Conservation (phyloP, 2,329 filamentous ascomycete genomes). For the Cadophora sp. region DNA sequence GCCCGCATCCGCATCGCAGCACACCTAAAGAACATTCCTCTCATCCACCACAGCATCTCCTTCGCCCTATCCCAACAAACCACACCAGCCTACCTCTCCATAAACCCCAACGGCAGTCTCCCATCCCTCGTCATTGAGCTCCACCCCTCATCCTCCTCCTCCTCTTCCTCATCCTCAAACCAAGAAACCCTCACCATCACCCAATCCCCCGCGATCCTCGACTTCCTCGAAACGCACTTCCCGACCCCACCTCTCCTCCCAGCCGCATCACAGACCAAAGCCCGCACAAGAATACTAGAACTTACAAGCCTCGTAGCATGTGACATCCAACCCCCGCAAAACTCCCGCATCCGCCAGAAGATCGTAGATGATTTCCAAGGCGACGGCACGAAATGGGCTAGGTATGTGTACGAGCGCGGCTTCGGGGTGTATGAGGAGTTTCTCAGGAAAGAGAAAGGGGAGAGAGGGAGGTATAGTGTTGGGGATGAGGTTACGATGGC, state of each 20-base stretch:
- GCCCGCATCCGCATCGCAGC: slow-evolving; percentile 27
- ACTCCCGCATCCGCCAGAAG: slow-evolving; percentile 19
- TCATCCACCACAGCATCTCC: slow-evolving; percentile 26
- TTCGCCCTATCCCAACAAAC: slow-evolving; percentile 11
- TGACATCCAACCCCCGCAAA: slow-evolving; percentile 29
- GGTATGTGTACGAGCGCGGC: slow-evolving; percentile 25
- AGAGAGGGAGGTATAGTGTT: slow-evolving; percentile 58
- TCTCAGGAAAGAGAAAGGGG: slow-evolving; percentile 12
- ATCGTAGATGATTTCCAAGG: slow-evolving; percentile 24
- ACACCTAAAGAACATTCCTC: slow-evolving; percentile 25
- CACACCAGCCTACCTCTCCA: slow-evolving; percentile 19
- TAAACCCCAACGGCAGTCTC: slow-evolving; percentile 29
- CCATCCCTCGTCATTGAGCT: slow-evolving; percentile 25
- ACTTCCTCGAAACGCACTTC: slow-evolving; percentile 29
- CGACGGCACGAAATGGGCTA: slow-evolving; percentile 23
- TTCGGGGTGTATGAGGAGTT: slow-evolving; percentile 28
- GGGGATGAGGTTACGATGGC: slow-evolving; percentile 62
- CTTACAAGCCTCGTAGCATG: slow-evolving; percentile 28
- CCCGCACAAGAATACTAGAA: slow-evolving; percentile 23
- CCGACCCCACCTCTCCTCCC: slow-evolving; percentile 23
- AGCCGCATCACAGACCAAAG: background rate
- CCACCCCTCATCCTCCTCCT: background rate
- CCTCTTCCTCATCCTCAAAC: background rate
- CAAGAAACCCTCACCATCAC: slow-evolving; percentile 23
- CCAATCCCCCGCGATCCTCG: slow-evolving; percentile 29